phyloP scores from a whole-genome alignment of 2,329 filamentous ascomycete genomes.

The Cercospora beticola region DNA sequence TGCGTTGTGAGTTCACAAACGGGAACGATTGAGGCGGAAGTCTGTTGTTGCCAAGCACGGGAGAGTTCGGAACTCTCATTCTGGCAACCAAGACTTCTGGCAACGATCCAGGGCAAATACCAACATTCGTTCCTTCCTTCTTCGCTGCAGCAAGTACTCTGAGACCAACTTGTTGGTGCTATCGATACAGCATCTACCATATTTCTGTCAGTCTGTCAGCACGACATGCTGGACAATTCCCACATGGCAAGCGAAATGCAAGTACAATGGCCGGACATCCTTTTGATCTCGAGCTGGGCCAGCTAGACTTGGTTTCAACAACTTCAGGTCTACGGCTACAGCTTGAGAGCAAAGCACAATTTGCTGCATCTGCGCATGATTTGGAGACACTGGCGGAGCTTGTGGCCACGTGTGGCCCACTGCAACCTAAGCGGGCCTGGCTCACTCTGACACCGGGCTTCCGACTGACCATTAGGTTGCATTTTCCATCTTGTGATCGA shows the following conservation, averaged over 20 bases:
- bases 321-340: constrained; percentile 24
- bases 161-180: background rate
- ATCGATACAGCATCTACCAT: background rate
- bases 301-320: constrained; percentile 11
- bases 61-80: background rate
- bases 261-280: constrained; percentile 9
- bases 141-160: background rate
- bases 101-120: background rate
- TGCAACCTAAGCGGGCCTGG: background rate
- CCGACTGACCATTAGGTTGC: background rate
- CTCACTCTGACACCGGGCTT: background rate
- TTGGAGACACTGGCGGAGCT: background rate
- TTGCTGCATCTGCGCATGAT: constrained; percentile 27
- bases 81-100: background rate
- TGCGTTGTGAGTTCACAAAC: background rate
- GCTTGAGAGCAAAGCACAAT: constrained; percentile 23
- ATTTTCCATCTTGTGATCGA: background rate
- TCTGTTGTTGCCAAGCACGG: background rate
- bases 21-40: background rate
- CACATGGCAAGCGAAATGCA: background rate
- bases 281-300: constrained; percentile 15
- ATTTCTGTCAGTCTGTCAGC: background rate
- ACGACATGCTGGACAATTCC: background rate
- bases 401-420: background rate
- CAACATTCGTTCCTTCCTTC: background rate